These are phyloP conservation scores for Diplosphaera chodatii DNA, from an alignment of 139 green algal species.

Conservation along the genomic window DNA sequence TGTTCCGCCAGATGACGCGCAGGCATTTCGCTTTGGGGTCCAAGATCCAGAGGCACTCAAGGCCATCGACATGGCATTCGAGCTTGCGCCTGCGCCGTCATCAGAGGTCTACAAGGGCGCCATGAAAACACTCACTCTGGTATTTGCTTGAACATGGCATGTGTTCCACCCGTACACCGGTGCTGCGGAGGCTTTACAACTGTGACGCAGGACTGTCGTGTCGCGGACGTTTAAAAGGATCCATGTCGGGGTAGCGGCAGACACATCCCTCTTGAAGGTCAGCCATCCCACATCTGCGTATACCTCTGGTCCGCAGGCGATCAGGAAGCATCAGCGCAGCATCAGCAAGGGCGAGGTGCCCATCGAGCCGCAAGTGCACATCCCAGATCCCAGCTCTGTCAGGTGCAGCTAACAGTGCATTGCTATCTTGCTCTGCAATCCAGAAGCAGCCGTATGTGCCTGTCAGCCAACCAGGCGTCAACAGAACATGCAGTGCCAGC, in stretches of 20 bases:
- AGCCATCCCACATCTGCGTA: too few relatives aligned
- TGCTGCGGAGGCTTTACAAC: too few relatives aligned
- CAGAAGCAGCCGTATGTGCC: background rate
- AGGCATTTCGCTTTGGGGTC: constrained; percentile 36
- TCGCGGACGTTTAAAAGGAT: too few relatives aligned
- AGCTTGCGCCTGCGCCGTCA: constrained; percentile 4
- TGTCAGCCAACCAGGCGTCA: too few relatives aligned
- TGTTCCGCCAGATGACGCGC: too few relatives aligned
- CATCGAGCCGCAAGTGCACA: background rate
- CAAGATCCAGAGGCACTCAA: constrained; percentile 21
- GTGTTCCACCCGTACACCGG: too few relatives aligned
- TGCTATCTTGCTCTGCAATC: too few relatives aligned
- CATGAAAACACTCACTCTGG: constrained; percentile 2
- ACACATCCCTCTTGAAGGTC: background rate
- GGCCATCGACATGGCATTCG: constrained; percentile 31
- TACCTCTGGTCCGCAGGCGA: constrained; percentile 16
- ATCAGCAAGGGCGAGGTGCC: constrained; percentile 1
- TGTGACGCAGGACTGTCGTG: too few relatives aligned
- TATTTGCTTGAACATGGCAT: background rate
- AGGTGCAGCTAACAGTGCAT: too few relatives aligned
- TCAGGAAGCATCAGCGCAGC: constrained; percentile 24
- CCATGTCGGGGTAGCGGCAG: too few relatives aligned
- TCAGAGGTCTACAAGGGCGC: constrained; percentile 4
- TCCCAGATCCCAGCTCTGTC: constrained; percentile 1
- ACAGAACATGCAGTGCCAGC: background rate